Evolutionary conservation across 306 rosid genomes (phyloP).

Genomic region (Chamaecrista fasciculata): DNA sequence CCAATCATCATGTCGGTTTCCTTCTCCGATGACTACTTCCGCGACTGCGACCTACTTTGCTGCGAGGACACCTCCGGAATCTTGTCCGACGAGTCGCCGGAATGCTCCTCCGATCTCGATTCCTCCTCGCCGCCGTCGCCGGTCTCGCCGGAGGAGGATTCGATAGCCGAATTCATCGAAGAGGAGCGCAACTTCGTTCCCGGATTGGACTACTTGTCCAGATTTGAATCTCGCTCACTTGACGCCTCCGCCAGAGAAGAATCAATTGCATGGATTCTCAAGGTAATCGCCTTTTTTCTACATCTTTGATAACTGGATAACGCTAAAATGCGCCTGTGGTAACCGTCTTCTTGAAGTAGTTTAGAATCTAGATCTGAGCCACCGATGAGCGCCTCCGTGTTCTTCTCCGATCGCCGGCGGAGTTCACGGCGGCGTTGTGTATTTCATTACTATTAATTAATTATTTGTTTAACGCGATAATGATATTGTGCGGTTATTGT

Average conservation of each 20-base stretch:
- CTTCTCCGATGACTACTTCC: constrained; percentile 53
- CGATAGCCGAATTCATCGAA: constrained; percentile 75
- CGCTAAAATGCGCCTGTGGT: constrained; percentile 25
- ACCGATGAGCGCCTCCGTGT: not conserved
- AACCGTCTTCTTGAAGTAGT: constrained; percentile 7
- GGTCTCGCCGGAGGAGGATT: constrained; percentile 46
- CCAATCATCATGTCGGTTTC: constrained; percentile 68
- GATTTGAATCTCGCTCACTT: constrained; percentile 58
- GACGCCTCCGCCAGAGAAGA: constrained; percentile 73
- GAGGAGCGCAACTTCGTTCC: constrained; percentile 79
- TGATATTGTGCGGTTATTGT: constrained; percentile 1
- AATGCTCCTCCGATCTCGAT: constrained; percentile 54
- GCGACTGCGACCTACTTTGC: constrained; percentile 79
- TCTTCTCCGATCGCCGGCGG: not conserved
- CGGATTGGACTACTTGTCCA: constrained; percentile 65
- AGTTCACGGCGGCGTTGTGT: not conserved
- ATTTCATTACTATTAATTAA: not conserved
- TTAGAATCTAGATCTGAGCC: constrained; percentile 27
- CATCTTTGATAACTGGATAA: not conserved
- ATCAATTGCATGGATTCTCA: constrained; percentile 96
- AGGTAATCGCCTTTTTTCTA: constrained; percentile 47
- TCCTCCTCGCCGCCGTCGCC: constrained; percentile 32
- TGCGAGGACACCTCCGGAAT: constrained; percentile 63
- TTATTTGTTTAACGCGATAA: too few relatives aligned
- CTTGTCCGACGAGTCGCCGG: constrained; percentile 66